A percentile compares a stretch with the other conserved stretches of the same genome.
Evolutionary conservation across 805 yeast species (phyloP).

Genomic region (Tetrapisispora nanseiensis): DNA sequence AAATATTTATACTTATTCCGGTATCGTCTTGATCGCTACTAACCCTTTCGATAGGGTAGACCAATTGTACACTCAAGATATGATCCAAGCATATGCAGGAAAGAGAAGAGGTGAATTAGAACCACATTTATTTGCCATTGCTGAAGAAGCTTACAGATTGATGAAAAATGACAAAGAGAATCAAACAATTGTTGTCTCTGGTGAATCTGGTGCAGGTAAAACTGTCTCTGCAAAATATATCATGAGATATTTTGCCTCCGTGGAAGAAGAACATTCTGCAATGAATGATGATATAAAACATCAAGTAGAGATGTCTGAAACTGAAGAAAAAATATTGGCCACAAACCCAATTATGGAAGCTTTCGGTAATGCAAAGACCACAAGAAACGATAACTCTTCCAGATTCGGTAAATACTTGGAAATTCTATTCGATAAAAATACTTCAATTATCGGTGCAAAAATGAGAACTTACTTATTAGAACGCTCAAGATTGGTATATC

Average conservation of each 20-base stretch:
- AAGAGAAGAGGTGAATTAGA: constrained; percentile 89
- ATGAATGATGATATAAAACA: constrained; percentile 29
- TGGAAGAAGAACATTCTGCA: constrained; percentile 44
- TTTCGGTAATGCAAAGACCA: constrained; percentile 89
- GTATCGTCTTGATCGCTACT: constrained; percentile 91
- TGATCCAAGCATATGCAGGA: constrained; percentile 91
- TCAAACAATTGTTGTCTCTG: constrained; percentile 93
- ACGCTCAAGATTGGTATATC: constrained; percentile 89
- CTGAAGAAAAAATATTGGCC: constrained; percentile 89
- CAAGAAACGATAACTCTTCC: constrained; percentile 86
- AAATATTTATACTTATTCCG: constrained; percentile 90
- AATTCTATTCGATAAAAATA: constrained; percentile 66
- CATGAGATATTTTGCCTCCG: constrained; percentile 95
- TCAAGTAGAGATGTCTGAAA: constrained; percentile 66
- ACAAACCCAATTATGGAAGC: constrained; percentile 89
- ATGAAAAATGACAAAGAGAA: constrained; percentile 79
- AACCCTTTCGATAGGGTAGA: constrained; percentile 93
- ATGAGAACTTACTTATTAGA: constrained; percentile 88
- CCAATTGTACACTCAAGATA: constrained; percentile 81
- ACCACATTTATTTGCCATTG: constrained; percentile 94
- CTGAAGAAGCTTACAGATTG: constrained; percentile 93
- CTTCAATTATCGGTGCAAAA: constrained; percentile 86
- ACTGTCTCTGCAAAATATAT: constrained; percentile 95
- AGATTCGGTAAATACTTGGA: constrained; percentile 91
- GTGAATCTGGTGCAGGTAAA: constrained; percentile 98